These are phyloP conservation scores for Nothophytophthora sp. DNA, from an alignment of 352 stramenopile genomes.

Conservation along the genomic window DNA sequence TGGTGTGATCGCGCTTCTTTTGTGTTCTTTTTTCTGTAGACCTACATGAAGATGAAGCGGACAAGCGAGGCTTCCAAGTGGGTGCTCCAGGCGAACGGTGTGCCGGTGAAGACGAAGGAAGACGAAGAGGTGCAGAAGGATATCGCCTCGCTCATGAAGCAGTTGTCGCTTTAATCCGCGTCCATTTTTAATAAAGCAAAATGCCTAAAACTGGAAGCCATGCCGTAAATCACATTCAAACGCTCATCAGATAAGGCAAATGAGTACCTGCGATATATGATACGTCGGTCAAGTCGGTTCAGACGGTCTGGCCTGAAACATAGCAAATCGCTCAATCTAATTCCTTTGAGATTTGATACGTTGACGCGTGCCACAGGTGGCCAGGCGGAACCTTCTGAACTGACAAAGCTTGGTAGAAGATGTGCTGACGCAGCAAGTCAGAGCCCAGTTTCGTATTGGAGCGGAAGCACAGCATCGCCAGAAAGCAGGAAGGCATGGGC, in stretches of 20 bases:
- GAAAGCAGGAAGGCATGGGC: slow-evolving; percentile 21
- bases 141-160: slow-evolving; percentile 44
- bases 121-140: slow-evolving; percentile 53
- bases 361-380: too few relatives aligned
- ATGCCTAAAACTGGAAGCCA: not conserved
- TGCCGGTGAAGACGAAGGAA: slow-evolving; percentile 66
- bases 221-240: not conserved
- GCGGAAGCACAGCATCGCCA: not conserved
- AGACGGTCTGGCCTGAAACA: too few relatives aligned
- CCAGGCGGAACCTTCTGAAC: too few relatives aligned
- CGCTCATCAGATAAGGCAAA: not conserved
- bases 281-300: too few relatives aligned
- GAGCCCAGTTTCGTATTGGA: not conserved
- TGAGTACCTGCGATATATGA: too few relatives aligned
- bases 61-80: slow-evolving; percentile 44
- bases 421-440: slow-evolving; percentile 1
- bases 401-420: too few relatives aligned
- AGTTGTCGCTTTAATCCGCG: slow-evolving; percentile 31
- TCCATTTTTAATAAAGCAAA: slow-evolving; percentile 8
- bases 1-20: too few relatives aligned
- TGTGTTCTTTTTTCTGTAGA: slow-evolving; percentile 23
- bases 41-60: slow-evolving; percentile 69
- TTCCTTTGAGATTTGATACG: too few relatives aligned
- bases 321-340: too few relatives aligned
- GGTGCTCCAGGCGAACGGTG: slow-evolving; percentile 40